Evolutionary conservation across 768 basidiomycete species (phyloP), one percentile per base, ranked within the genome.

Genomic region (Naganishia vishniacii): DNA sequence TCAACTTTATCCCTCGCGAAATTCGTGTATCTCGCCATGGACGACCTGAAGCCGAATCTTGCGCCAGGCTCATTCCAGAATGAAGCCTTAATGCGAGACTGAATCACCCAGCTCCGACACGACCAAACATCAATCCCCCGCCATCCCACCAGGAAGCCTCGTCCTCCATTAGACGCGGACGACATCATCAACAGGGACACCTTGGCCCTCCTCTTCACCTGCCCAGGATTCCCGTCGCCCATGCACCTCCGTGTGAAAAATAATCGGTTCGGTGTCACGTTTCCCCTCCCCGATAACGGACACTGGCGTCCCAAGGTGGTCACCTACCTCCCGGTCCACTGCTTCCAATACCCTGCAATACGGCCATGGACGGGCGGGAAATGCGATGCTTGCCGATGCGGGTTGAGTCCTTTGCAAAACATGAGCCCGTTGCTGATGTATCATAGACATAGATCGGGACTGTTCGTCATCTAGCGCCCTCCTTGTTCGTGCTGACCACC

Each of bases 221-320:
- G 67, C 42, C 34, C 53, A 41, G 67, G 62, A 8, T 62, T 53
- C 23, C 65, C 69, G 4, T n/a, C 28, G 5, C 23, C 16, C 3
- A 45, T 70, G 9, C 69, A 70, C 32, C 67, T 70, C 23, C 64
- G 67, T 26, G 67, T 68, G 48, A 59, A 65, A 47, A 70, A 68
- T 49, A 68, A 70, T 49, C 62, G 65, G 28, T 70, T 68, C 53
- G 48, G 41, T 3, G 68, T 65, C 65, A 31, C 58, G 18, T 67
- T 64, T 48, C 69, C 69, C 5, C 31, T 70, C 4, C 42, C 45
- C 7, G 69, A 68, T 26, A 25, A 49, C 0, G 67, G 65, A 4
- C 67, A 70, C 34, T 70, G 58, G 59, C 56, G 67, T 40, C 69
- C 69, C 11, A 60, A 65, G 9, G 45, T 70, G 2, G 20, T 47